Percentiles rank a stretch among this genome's conserved stretches.
phyloP scores from a whole-genome alignment of 176 grass and related monocot species.

The Avena sativa region DNA sequence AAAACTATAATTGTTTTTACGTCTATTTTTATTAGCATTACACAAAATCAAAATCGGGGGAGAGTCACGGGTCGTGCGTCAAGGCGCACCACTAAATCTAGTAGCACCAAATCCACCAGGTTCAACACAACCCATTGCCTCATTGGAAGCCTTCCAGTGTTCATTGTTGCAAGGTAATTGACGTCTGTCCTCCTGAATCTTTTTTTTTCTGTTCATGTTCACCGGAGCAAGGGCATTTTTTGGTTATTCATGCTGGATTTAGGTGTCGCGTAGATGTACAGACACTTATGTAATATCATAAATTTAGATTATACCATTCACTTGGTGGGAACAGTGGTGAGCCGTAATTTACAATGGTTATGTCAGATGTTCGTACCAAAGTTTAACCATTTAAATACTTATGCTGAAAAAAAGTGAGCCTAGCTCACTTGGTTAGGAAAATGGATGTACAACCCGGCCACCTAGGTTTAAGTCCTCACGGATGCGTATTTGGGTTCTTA shows the following conservation, averaged over 20 bases:
- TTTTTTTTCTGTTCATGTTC: constrained; percentile 18
- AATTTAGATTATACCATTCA: constrained; percentile 24
- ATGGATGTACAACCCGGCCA: too few relatives aligned
- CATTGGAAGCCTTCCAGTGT: constrained; percentile 26
- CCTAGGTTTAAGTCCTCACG: too few relatives aligned
- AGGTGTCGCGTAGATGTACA: neutral
- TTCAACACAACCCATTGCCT: constrained; percentile 38
- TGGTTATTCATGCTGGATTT: neutral
- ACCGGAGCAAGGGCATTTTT: neutral
- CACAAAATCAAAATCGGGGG: too few relatives aligned
- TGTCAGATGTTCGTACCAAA: constrained; percentile 12
- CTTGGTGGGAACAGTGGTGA: constrained; percentile 14
- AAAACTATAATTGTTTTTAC: too few relatives aligned
- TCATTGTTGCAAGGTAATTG: constrained; percentile 34
- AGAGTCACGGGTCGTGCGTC: too few relatives aligned
- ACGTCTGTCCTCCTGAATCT: neutral
- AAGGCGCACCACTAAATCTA: too few relatives aligned
- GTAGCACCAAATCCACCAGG: neutral
- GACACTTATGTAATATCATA: constrained; percentile 24
- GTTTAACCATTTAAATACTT: neutral
- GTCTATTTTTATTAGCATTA: too few relatives aligned
- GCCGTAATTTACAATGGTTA: neutral
- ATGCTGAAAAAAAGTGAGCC: too few relatives aligned
- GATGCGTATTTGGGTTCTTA: too few relatives aligned
- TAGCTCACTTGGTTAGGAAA: too few relatives aligned